Percentiles rank a stretch among this genome's conserved stretches.
phyloP scores from a whole-genome alignment of 257 asterid genomes.

The Solanum chilense region DNA sequence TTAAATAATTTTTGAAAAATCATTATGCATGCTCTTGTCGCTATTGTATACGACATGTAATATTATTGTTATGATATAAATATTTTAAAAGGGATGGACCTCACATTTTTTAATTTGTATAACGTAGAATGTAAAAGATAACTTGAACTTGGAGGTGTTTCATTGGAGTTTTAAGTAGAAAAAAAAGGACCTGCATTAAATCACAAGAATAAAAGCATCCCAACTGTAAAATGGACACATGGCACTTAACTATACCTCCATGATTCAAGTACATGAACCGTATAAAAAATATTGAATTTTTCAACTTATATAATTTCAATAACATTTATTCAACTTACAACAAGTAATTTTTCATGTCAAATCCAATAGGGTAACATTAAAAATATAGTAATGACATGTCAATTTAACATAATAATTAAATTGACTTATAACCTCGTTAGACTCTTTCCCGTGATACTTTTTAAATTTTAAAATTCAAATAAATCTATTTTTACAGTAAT shows the following conservation, averaged over 20 bases:
- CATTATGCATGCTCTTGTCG: background rate
- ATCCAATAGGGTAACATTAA: background rate
- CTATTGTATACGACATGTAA: background rate
- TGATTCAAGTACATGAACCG: background rate
- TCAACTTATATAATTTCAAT: background rate
- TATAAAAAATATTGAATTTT: background rate
- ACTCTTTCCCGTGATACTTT: no score
- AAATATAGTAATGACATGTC: background rate
- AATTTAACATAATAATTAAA: no score
- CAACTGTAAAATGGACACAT: slow-evolving; percentile 1
- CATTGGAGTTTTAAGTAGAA: background rate
- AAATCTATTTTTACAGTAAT: no score
- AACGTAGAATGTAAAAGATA: background rate
- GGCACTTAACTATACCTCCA: background rate
- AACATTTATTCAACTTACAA: background rate
- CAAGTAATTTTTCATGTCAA: no score
- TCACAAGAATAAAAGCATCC: background rate
- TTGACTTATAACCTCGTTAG: no score
- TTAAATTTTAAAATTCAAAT: no score
- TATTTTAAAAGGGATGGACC: background rate
- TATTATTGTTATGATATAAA: background rate
- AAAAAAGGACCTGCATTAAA: background rate
- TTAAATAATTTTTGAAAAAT: background rate
- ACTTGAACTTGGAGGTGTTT: background rate
- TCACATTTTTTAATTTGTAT: background rate